phyloP scores from a whole-genome alignment of 306 rosid genomes.

The Prunus persica region Prunus_persica_NCBIv2 NC_034012.1:14122001-14122500 shows the following conservation, averaged over 20 bases:
- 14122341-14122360: slow-evolving; percentile 78
- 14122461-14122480: slow-evolving; percentile 2
- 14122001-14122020: slow-evolving; percentile 58
- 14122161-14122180: neutral
- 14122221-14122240: neutral
- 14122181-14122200: neutral
- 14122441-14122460: slow-evolving; percentile 2
- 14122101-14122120: slow-evolving; percentile 53
- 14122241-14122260: slow-evolving; percentile 47
- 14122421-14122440: slow-evolving; percentile 65
- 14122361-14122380: slow-evolving; percentile 61
- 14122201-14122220: neutral
- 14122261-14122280: slow-evolving; percentile 61
- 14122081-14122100: slow-evolving; percentile 43
- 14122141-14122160: slow-evolving; percentile 30
- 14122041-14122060: slow-evolving; percentile 50
- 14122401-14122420: slow-evolving; percentile 62
- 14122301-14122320: slow-evolving; percentile 64
- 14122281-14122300: slow-evolving; percentile 54
- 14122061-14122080: slow-evolving; percentile 61
- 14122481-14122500: neutral
- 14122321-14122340: slow-evolving; percentile 65
- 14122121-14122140: slow-evolving; percentile 80
- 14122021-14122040: slow-evolving; percentile 39
- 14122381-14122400: slow-evolving; percentile 75